Evolutionary conservation across 2,329 filamentous ascomycete genomes (phyloP), one percentile per base, ranked within the genome.

Genomic region (Fusarium redolens): DNA sequence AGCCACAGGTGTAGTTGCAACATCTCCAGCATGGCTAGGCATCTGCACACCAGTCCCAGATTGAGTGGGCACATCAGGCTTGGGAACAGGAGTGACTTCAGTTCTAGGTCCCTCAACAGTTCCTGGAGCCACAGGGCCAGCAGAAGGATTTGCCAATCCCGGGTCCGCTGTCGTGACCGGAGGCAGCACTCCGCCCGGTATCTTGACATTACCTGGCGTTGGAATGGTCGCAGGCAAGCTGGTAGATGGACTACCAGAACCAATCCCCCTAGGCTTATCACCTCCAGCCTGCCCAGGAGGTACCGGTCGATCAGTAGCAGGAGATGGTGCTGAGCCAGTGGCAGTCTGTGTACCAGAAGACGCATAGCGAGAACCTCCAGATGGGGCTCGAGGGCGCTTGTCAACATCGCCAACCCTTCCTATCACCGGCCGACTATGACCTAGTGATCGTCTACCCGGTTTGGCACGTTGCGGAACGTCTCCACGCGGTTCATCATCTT

Each of bases 151-250:
- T 22, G 28, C 0, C 52, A 31, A 7, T 9, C 7, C 15, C 44
- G 28, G 37, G 0, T 55, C 37, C 2, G 2, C 7, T 31, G 15
- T 7, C 0, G 52, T 14, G 1, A 5, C 7, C 3, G 52, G 52
- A 55, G 20, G 25, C 18, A 4, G n/a, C 2, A 3, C 28, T 22
- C 37, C 37, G 3, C 52, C 11, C 18, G 52, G 37, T 1, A 1
- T 2, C 5, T 55, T 15, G 0, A 31, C 25, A 20, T 0, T 30
- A 7, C 51, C 51, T 40, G 18, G 0, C 0, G 0, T 5, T 20
- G 35, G 51, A 18, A 6, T 0, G 17, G 51, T 18, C 3, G 18
- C 3, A 0, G 51, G 25, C 51, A 31, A 55, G 35, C 25, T 3
- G 3, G 25, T 14, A 2, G 37, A 55, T 43, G 51, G 37, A 7